Base-by-base conservation (phyloP, 2,329 filamentous ascomycete genomes). In the Diaporthe longicolla region DNA sequence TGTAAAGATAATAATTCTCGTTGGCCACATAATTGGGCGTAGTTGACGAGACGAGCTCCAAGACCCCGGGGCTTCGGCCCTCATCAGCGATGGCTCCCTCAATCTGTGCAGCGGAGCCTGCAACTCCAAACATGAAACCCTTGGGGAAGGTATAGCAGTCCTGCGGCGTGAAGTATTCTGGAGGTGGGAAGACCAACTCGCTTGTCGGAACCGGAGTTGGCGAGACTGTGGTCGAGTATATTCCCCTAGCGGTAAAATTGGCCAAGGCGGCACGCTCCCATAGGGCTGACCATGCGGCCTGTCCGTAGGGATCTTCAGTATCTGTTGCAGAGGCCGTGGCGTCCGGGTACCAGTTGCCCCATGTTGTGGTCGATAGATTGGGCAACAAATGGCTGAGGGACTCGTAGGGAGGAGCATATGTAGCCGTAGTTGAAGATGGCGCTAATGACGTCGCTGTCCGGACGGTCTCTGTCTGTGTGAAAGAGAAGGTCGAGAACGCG, bases 1-100 rank as follows among this genome's bases (percentile, higher is more conserved):
- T 89, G 77, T 89, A 90, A 10, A 88, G 79, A 74, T 88, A 89
- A 77, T 89, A 89, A 72, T 89, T 84, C 79, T 88, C 86, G 55
- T 85, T 87, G 3, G 85, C 85, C 48, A 83, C 80, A 71, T 84
- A 82, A 37, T 79, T 74, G 57, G 83, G 82, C 5, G 19, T 40
- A 0, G 70, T n/a, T 75, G 70, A 13, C 65, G 57, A 32, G 66
- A 40, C 4, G 76, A 86, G 82, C 66, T 88, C 86, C 79, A 84
- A 80, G n/a, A 85, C 78, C 4, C 82, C 82, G 0, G 85, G 86
- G 0, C 83, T 79, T 66, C 85, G 82, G 10, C 86, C 86, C 68
- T 87, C 84, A 1, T 83, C 80, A 1, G 83, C 82, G 1, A 81
- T 84, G 13, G 87, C 86, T 40, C 88, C 81, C 77, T 89, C 81